phyloP scores from a whole-genome alignment of 768 basidiomycete species.

The Podaxis sp. region DNA sequence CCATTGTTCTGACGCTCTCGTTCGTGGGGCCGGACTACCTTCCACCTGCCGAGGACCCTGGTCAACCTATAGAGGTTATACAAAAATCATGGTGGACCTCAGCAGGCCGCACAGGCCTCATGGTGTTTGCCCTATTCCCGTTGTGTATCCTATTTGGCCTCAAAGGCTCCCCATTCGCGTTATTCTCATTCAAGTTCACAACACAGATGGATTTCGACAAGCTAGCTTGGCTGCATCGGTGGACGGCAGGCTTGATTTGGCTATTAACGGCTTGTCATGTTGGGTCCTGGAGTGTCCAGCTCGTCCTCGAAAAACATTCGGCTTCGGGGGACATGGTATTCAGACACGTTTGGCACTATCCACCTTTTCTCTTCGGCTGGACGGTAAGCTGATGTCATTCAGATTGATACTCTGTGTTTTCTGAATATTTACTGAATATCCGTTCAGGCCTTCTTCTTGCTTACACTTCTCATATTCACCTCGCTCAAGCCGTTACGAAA shows the following conservation, averaged over 20 bases:
- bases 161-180: slow-evolving; percentile 69
- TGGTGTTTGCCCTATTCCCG: slow-evolving; percentile 71
- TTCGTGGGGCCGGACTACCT: slow-evolving; percentile 54
- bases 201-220: slow-evolving; percentile 75
- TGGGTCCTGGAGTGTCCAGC: slow-evolving; percentile 66
- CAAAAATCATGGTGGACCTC: slow-evolving; percentile 70
- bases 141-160: slow-evolving; percentile 69
- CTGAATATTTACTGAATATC: background rate
- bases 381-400: slow-evolving; percentile 29
- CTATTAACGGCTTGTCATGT: slow-evolving; percentile 59
- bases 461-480: slow-evolving; percentile 51
- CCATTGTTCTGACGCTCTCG: slow-evolving; percentile 50
- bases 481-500: slow-evolving; percentile 52
- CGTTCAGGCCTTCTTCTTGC: slow-evolving; percentile 49
- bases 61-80: slow-evolving; percentile 48
- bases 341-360: slow-evolving; percentile 54
- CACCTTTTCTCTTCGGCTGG: slow-evolving; percentile 64
- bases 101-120: slow-evolving; percentile 54
- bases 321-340: slow-evolving; percentile 36
- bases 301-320: slow-evolving; percentile 46
- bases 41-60: slow-evolving; percentile 40
- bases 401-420: background rate
- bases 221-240: slow-evolving; percentile 67
- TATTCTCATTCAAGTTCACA: slow-evolving; percentile 54
- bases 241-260: slow-evolving; percentile 72